Evolutionary conservation across 495 filamentous ascomycete genomes (phyloP), one percentile per base, ranked within the genome.

Genomic region (Tuber borchii): DNA sequence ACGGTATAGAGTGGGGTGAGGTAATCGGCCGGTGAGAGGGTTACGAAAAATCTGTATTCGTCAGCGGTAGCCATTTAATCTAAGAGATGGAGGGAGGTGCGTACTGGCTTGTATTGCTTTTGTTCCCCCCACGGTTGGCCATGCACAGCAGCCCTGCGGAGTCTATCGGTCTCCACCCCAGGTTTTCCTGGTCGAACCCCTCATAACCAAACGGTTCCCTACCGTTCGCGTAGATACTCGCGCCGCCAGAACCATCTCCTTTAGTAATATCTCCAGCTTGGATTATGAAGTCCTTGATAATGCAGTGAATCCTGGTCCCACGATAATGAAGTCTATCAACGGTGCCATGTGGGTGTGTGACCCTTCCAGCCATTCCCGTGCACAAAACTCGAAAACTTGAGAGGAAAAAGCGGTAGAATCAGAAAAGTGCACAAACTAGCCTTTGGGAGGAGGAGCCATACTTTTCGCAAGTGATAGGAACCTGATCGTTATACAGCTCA

Each of bases 311-410:
- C 42, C 81, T 83, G 9, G 85, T 80, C 68, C 77, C 72, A 70
- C 81, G 81, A 80, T 84, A 87, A 71, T 69, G 73, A 34, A 83
- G 74, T 39, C 74, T 70, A 40, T 72, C 88, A 78, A 91, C 93
- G 83, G 90, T 89, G 81, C 94, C 94, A 86, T 92, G 93, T 22
- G 51, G 26, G 44, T 48, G 37, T 39, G n/a, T 74, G 19, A 70
- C 39, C 17, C 43, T 42, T 9, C 82, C 82, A 34, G 77, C 79
- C 45, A 74, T 73, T 56, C 80, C 80, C 16, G 78, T 80, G 68
- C 82, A 84, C 43, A 84, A 77, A 69, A 77, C 73, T 14, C 81
- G 82, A 69, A 84, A 84, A 74, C 93, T 97, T 87, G 40, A 71
- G 75, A 69, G 73, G 72, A 69, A 75, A 75, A 75, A 75, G 71